These are phyloP conservation scores for Neocatenulostroma microsporum DNA, from an alignment of 2,329 filamentous ascomycete species.

Conservation along the genomic window DNA sequence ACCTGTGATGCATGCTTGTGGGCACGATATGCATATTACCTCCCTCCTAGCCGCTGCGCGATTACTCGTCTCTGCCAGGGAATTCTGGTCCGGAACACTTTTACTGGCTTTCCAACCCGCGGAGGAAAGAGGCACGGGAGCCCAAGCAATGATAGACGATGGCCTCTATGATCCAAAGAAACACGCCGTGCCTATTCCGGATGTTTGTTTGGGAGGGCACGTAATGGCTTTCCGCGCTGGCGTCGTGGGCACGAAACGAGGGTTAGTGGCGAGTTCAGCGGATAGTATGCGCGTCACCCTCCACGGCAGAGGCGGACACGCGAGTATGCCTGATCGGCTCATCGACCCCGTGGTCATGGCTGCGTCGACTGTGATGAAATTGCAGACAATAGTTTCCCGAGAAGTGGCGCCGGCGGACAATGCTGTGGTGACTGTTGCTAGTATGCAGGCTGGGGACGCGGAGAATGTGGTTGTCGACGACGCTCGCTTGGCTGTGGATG, in stretches of 20 bases:
- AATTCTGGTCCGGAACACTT: constrained; percentile 54
- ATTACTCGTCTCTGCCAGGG: constrained; percentile 38
- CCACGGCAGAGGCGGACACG: constrained; percentile 53
- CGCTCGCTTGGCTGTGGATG: constrained; percentile 49
- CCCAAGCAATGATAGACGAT: constrained; percentile 54
- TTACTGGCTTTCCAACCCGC: constrained; percentile 60
- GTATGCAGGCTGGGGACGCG: constrained; percentile 51
- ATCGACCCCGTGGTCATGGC: constrained; percentile 55
- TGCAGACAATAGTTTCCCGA: constrained; percentile 51
- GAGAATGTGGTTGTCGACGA: constrained; percentile 54
- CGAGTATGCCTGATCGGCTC: constrained; percentile 47
- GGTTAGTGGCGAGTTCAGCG: constrained; percentile 36
- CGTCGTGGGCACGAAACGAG: constrained; percentile 35
- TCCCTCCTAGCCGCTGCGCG: constrained; percentile 50
- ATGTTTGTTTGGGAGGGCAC: constrained; percentile 51
- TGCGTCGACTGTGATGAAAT: constrained; percentile 46
- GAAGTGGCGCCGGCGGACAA: constrained; percentile 48
- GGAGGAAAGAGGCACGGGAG: constrained; percentile 57
- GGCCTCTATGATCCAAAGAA: constrained; percentile 43
- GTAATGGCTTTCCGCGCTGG: constrained; percentile 42
- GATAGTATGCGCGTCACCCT: constrained; percentile 43
- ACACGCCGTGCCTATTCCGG: constrained; percentile 45
- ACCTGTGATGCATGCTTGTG: constrained; percentile 61
- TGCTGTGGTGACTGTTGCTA: constrained; percentile 52
- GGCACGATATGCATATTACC: constrained; percentile 59